Evolutionary conservation across 768 basidiomycete genomes (phyloP).

Genomic region (Agaricus subrufescens): DNA sequence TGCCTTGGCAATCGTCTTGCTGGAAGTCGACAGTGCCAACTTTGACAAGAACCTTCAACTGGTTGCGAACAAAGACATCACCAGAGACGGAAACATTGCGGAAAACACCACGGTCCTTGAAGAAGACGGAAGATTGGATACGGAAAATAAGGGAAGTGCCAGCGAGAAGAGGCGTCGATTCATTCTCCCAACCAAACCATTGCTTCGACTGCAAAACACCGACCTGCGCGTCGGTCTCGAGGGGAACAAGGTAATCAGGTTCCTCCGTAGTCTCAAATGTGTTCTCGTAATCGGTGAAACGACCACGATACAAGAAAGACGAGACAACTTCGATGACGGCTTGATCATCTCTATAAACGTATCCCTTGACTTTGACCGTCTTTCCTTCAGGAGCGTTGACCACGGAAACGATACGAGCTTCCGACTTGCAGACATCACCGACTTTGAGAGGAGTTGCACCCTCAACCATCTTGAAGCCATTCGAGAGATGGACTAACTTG

Average conservation of each 20-base stretch:
- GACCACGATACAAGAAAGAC: conserved; percentile 94
- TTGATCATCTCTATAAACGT: conserved; percentile 69
- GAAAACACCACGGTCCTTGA: conserved; percentile 87
- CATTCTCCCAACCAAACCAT: conserved; percentile 96
- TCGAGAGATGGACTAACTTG: conserved; percentile 95
- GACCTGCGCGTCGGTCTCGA: conserved; percentile 73
- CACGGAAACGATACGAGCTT: conserved; percentile 86
- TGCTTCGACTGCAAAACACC: conserved; percentile 94
- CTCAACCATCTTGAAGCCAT: conserved; percentile 88
- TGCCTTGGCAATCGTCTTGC: conserved; percentile 84
- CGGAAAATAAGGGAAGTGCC: conserved; percentile 90
- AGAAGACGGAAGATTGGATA: conserved; percentile 77
- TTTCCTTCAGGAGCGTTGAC: conserved; percentile 90
- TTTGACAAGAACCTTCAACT: conserved; percentile 82
- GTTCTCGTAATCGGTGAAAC: conserved; percentile 90
- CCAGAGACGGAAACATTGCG: conserved; percentile 78
- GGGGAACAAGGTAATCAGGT: conserved; percentile 77
- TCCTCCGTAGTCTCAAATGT: conserved; percentile 94
- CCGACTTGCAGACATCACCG: conserved; percentile 87
- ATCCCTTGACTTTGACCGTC: conserved; percentile 85
- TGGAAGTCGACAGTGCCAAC: conserved; percentile 86
- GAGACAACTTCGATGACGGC: conserved; percentile 93
- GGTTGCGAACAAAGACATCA: conserved; percentile 82
- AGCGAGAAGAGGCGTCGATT: conserved; percentile 66
- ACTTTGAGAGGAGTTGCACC: conserved; percentile 72